phyloP scores from a whole-genome alignment of 345 rosid species.

The Noccaea bulbosa region DNA sequence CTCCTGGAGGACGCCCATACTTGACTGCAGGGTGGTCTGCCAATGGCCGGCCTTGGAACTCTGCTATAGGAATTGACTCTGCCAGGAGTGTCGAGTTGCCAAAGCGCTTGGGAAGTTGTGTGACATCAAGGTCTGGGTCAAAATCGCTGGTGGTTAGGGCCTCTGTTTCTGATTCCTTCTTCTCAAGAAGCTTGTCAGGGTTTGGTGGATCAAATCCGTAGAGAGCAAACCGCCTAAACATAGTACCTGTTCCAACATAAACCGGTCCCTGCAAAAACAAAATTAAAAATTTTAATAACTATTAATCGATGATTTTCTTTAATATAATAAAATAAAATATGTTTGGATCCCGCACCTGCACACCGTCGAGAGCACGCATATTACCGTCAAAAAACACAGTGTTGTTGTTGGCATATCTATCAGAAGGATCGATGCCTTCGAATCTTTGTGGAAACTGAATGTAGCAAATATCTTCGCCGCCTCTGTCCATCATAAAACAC shows the following conservation, averaged over 20 bases:
- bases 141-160: conserved; percentile 72
- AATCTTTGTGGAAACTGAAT: conserved; percentile 96
- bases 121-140: conserved; percentile 79
- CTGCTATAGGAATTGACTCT: conserved; percentile 80
- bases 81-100: conserved; percentile 92
- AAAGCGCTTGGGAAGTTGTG: conserved; percentile 82
- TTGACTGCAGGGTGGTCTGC: conserved; percentile 91
- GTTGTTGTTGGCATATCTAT: conserved; percentile 91
- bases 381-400: conserved; percentile 96
- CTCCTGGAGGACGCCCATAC: conserved; percentile 89
- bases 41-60: conserved; percentile 86
- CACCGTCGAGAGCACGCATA: conserved; percentile 95
- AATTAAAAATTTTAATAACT: background rate
- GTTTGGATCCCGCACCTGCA: conserved; percentile 57
- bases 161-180: conserved; percentile 59
- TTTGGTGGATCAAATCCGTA: conserved; percentile 90
- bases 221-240: conserved; percentile 93
- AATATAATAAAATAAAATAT: too few relatives aligned
- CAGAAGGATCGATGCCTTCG: conserved; percentile 97
- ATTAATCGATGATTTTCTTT: too few relatives aligned
- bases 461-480: conserved; percentile 88
- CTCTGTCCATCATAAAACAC: conserved; percentile 98
- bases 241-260: conserved; percentile 91
- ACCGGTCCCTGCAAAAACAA: conserved; percentile 76
- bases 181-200: conserved; percentile 45